phyloP scores from a whole-genome alignment of 2,329 filamentous ascomycete genomes.

The Fusarium palustre region DNA sequence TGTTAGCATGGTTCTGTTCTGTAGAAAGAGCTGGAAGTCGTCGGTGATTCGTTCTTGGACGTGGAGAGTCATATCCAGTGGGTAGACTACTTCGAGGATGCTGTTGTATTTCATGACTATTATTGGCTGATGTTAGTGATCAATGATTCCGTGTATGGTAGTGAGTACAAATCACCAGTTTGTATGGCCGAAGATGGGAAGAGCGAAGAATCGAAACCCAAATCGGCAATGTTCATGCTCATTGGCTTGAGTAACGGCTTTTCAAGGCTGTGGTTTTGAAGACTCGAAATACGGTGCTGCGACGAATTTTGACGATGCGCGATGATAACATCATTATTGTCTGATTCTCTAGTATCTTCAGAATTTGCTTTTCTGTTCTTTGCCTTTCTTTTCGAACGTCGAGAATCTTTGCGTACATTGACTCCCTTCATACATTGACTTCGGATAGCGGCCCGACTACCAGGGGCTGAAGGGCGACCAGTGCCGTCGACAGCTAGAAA shows the following conservation, averaged over 20 bases:
- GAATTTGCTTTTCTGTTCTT: neutral
- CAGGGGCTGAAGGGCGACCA: neutral
- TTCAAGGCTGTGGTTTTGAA: no score
- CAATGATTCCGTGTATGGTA: fast-evolving
- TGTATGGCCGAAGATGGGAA: neutral
- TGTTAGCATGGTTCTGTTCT: neutral
- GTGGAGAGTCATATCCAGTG: neutral
- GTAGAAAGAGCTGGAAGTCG: neutral
- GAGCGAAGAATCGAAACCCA: neutral
- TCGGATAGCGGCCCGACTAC: neutral
- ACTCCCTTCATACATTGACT: conserved; percentile 19
- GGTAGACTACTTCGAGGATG: neutral
- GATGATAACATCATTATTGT: fast-evolving
- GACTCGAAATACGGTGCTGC: no score
- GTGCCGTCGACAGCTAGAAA: neutral
- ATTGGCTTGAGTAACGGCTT: neutral
- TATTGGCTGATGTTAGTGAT: fast-evolving
- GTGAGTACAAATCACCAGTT: neutral
- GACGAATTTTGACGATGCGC: neutral
- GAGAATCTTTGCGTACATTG: conserved; percentile 8
- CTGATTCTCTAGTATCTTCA: fast-evolving
- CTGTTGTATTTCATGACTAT: neutral
- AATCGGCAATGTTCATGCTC: neutral
- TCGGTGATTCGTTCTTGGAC: neutral
- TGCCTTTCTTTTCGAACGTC: conserved; percentile 4